phyloP scores from a whole-genome alignment of 2,329 filamentous ascomycete species.

The Metarhizium rileyi region DNA sequence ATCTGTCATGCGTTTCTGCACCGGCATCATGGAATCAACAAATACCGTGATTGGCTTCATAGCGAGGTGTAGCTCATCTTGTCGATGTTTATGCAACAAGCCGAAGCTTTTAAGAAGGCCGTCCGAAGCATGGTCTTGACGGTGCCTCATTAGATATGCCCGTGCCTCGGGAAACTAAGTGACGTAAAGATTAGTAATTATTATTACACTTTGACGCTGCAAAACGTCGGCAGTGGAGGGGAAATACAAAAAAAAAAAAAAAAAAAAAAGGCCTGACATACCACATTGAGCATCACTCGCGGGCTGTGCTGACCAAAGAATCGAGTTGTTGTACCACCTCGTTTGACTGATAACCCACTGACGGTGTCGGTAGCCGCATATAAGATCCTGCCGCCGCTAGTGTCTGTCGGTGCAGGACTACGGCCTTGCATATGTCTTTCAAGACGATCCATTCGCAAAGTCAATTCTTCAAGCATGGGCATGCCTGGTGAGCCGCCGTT shows the following conservation, averaged over 20 bases:
- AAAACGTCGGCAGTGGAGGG: neutral
- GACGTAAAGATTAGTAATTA: neutral
- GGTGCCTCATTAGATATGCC: conserved; percentile 5
- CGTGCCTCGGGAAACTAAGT: conserved; percentile 8
- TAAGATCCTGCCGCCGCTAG: conserved; percentile 20
- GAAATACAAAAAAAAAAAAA: no score
- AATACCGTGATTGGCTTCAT: conserved; percentile 44
- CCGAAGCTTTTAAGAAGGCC: conserved; percentile 36
- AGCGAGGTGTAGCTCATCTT: conserved; percentile 36
- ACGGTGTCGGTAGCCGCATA: conserved; percentile 35
- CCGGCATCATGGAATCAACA: conserved; percentile 48
- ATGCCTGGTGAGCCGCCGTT: conserved; percentile 23
- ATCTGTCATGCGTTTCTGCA: conserved; percentile 48
- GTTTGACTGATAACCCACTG: conserved; percentile 39
- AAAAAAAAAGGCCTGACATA: conserved; percentile 19
- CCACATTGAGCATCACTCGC: conserved; percentile 43
- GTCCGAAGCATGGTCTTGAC: conserved; percentile 18
- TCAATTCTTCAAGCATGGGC: conserved; percentile 36
- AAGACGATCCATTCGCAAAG: conserved; percentile 41
- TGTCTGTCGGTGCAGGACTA: conserved; percentile 28
- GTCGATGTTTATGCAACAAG: conserved; percentile 37
- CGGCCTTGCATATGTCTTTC: conserved; percentile 38
- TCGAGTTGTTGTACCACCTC: conserved; percentile 35
- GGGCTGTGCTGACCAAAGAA: conserved; percentile 45
- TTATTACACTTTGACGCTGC: neutral